Base-by-base conservation (phyloP, 371 early-diverging fungal genomes). In the Spiromyces aspiralis region DNA sequence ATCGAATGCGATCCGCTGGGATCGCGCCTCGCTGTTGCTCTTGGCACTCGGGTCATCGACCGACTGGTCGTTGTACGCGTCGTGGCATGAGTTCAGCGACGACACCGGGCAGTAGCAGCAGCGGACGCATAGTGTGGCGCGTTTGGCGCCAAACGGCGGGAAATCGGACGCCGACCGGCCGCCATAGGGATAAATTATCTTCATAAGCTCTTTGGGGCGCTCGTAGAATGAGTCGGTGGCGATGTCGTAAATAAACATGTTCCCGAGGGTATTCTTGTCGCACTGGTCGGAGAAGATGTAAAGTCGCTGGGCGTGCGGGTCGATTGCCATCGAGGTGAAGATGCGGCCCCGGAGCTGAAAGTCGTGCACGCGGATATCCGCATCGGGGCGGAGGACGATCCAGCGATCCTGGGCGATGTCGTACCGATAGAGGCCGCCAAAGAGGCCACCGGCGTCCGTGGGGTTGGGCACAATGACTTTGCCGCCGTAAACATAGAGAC, bases 401-500 rank as follows among this genome's bases (percentile, higher is more conserved):
- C 93, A 93, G 22, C 55, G 50, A 46, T 80, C 73, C 0, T 53
- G 48, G 6, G 53, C 57, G 43, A 89, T 80, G 52, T 81, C 58
- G 55, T 83, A 95, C 2, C 81, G 62, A 59, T 88, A 96, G 4
- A 96, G 67, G 0, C 92, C 94, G 47, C 87, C 81, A 70, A 87
- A 92, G 20, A 70, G 66, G 12, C 74, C 79, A 2, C 71, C 72
- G 27, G 62, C 50, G 25, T 73, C 69, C 50, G 73, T 77, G 24
- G 75, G 59, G 47, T 79, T 78, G 16, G 64, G 56, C 41, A 63
- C 70, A 22, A 90, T 75, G 0, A 76, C 73, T 28, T 83, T 72
- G 42, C 97, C 97, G 35, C 97, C 97, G 73, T 90, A 94, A 2
- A 92, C 75, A 62, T 90, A 96, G 0, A 96, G 49, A 10, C 72